Evolutionary conservation across 345 rosid species (phyloP), one percentile per base, ranked within the genome.

Genomic region (Geranium rotundifolium): DNA sequence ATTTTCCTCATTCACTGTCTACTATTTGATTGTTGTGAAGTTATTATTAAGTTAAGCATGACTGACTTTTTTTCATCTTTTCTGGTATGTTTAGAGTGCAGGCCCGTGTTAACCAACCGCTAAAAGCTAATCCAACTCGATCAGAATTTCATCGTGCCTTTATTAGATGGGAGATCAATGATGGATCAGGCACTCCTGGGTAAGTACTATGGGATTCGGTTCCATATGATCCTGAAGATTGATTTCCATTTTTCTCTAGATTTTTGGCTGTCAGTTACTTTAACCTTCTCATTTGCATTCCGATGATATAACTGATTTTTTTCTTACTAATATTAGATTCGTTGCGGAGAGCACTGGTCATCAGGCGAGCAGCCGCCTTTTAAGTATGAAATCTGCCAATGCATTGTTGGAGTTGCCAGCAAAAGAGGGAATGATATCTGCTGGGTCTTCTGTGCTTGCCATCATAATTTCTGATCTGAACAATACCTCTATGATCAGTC

Each of bases 311-410:
- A 17, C 18, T 41, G n/a, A 18, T n/a, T 62, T 63, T 66, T 67
- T 59, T 61, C 63, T 68, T 54, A 15, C 8, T 46, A 62, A 54
- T 65, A 68, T 76, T 78, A 93, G 99, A 72, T 88, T 88, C 81
- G 79, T 90, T 79, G 95, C 95, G 59, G 91, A 82, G 81, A 90
- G 97, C 82, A 90, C 97, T 54, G 95, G 99, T 52, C 85, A 78
- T 69, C 97, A 90, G 75, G 77, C 76, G 81, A 90, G 97, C 76
- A 87, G 97, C 76, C 79, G 92, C 68, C 97, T 93, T 66, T 74
- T 90, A 77, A 87, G 87, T 80, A 88, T 90, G 96, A 93, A 82
- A 75, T 84, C 85, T 14, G 95, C 95, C 57, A 93, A 90, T 83
- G 99, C 85, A 64, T 73, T 93, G 76, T 69, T 93, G 75, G 91